Evolutionary conservation across 495 filamentous ascomycete species (phyloP), one percentile per base, ranked within the genome.

Genomic region (Penicillium canariense): DNA sequence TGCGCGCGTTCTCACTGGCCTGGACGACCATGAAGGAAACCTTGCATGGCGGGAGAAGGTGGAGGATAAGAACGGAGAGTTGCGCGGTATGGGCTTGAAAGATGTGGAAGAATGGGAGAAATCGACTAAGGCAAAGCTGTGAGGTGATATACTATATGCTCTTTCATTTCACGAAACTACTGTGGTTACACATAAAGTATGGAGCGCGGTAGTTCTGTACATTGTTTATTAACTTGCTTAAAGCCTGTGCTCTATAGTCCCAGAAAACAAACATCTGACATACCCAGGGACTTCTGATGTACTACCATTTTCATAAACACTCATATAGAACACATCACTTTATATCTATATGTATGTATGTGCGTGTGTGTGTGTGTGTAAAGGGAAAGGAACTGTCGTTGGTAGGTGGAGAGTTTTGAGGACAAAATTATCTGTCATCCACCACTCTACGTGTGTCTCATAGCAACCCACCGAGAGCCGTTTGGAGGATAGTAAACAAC

Each of bases 1-100:
- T 62, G 66, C 82, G 7, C 82, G 86, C 66, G 77, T 75, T 1
- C 60, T 90, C 31, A 76, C 61, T 25, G 67, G 80, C 46, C 61
- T 87, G 55, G 79, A 79, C 40, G 61, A 66, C 12, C 72, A 74
- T 60, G 71, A 59, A 17, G 69, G 57, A 10, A 80, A 77, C 49
- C 67, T 82, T 63, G 62, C 63, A 50, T 76, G 72, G 68, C 75
- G 73, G 42, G 73, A 74, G 38, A 55, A 57, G 32, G 54, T 68
- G 35, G 67, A 68, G 48, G 62, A 65, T 45, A 63, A 52, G 48
- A 72, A 75, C 27, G 61, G 59, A 14, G 38, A 48, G 30, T 35
- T 61, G 27, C 58, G 65, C 50, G 52, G 52, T 28, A 65, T 61
- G 50, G 56, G 54, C 12, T 49, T 66, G 27, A 60, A 56, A 30